Conservation (phyloP, 1,284 basidiomycete genomes). For the Marasmius fiardii region DNA sequence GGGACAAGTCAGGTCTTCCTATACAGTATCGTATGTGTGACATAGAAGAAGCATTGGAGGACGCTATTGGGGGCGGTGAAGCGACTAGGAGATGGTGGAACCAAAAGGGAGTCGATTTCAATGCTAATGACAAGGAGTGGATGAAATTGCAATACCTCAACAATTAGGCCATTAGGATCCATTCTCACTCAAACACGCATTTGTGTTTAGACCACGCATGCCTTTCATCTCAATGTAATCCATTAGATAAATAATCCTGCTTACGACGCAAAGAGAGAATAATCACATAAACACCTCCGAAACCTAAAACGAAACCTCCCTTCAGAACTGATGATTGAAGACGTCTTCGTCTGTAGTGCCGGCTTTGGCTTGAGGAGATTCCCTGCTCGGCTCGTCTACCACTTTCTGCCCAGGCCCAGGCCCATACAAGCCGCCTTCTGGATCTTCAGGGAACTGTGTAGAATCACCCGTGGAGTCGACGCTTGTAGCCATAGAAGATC, state of each 20-base stretch:
- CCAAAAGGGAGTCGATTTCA: slow-evolving; percentile 73
- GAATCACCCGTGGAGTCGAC: slow-evolving; percentile 42
- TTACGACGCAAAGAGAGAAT: neutral
- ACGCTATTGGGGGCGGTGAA: slow-evolving; percentile 73
- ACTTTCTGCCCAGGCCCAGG: slow-evolving; percentile 27
- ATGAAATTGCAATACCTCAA: slow-evolving; percentile 75
- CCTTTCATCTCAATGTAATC: slow-evolving; percentile 4
- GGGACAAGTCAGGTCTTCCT: slow-evolving; percentile 71
- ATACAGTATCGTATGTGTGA: slow-evolving; percentile 84
- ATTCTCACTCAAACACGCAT: neutral
- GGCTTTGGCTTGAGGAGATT: slow-evolving; percentile 15
- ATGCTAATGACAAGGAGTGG: slow-evolving; percentile 78
- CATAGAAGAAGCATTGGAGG: slow-evolving; percentile 82
- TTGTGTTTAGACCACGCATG: slow-evolving; percentile 1
- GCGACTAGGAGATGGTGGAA: slow-evolving; percentile 75
- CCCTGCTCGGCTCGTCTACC: slow-evolving; percentile 15
- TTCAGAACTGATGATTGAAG: slow-evolving; percentile 48
- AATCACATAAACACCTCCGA: neutral
- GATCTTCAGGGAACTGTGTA: slow-evolving; percentile 65
- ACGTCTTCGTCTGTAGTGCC: slow-evolving; percentile 30
- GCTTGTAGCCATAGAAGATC: slow-evolving; percentile 38
- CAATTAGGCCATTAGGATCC: slow-evolving; percentile 15
- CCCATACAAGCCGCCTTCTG: slow-evolving; percentile 64
- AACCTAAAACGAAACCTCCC: neutral
- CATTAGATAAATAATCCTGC: neutral